Evolutionary conservation across 2,329 filamentous ascomycete genomes (phyloP), one percentile per base, ranked within the genome.

Genomic region (Aspergillus japonicus): DNA sequence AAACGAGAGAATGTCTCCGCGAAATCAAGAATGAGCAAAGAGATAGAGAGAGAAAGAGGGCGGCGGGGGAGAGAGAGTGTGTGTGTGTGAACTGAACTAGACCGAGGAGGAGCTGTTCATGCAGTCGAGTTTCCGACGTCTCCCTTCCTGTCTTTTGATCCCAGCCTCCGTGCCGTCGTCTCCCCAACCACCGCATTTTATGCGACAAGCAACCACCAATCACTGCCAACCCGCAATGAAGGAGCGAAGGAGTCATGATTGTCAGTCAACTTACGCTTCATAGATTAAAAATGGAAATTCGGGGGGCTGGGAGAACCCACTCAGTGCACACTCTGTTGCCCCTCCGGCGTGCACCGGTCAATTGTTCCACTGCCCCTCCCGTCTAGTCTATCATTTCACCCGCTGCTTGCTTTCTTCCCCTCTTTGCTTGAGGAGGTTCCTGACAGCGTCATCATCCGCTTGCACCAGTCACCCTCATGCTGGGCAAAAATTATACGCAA

Each of bases 101-200:
- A 44, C 14, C 16, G 39, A 44, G 39, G 39, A 19, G 14, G 14
- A n/a, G 39, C 16, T 44, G 39, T 44, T 54, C 51, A 54, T 47
- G 49, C 56, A 50, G 44, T 31, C 44, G 42, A 33, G 47, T 49
- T 47, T 54, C 47, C 39, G 39, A 44, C 39, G 39, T 44, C 16
- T 19, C 6, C 14, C 44, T 42, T 58, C 47, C 55, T 44, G 12
- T 48, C 42, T 55, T 55, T 55, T 55, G 53, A 55, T 69, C 72
- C 71, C 72, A 74, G 71, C 72, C 72, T 69, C 71, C 68, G 54
- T 58, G 50, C 53, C 26, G 53, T 55, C 65, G 50, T 47, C 60
- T 61, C 70, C 71, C 72, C 71, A 73, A 72, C 72, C 71, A 73
- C 72, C 72, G 65, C 56, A 72, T 70, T 75, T 74, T 57, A 60